These are phyloP conservation scores for Brassica cretica DNA, from an alignment of 345 rosid species.

Conservation along the genomic window DNA sequence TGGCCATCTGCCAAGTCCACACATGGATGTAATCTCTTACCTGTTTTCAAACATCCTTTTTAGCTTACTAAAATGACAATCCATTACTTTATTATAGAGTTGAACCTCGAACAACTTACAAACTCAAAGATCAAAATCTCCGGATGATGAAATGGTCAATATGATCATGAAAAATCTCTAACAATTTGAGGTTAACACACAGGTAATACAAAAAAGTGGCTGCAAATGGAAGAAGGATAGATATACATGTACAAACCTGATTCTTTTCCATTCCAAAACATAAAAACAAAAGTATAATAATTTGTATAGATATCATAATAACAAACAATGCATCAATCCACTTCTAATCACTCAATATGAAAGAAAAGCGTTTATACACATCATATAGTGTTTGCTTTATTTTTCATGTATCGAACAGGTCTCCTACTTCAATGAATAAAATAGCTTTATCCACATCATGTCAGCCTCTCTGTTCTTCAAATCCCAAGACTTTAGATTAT, in stretches of 20 bases:
- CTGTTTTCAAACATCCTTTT: conserved; percentile 43
- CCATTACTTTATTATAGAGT: background rate
- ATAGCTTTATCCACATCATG: background rate
- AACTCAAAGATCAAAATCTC: too few relatives aligned
- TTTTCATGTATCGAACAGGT: conserved; percentile 11
- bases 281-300: too few relatives aligned
- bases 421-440: conserved; percentile 16
- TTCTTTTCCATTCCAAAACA: too few relatives aligned
- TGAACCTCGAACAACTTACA: too few relatives aligned
- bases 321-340: too few relatives aligned
- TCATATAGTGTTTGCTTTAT: conserved; percentile 13
- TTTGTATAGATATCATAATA: too few relatives aligned
- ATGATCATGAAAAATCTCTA: background rate
- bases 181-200: too few relatives aligned
- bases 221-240: too few relatives aligned
- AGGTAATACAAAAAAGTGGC: too few relatives aligned
- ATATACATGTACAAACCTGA: too few relatives aligned
- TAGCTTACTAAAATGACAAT: background rate
- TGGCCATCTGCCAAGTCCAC: conserved; percentile 96
- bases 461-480: background rate
- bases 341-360: conserved; percentile 15
- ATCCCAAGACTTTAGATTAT: background rate
- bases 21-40: conserved; percentile 90
- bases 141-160: too few relatives aligned
- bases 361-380: conserved; percentile 1